Evolutionary conservation across 2,329 filamentous ascomycete genomes (phyloP), one percentile per base, ranked within the genome.

Genomic region (Beauveria asiatica): DNA sequence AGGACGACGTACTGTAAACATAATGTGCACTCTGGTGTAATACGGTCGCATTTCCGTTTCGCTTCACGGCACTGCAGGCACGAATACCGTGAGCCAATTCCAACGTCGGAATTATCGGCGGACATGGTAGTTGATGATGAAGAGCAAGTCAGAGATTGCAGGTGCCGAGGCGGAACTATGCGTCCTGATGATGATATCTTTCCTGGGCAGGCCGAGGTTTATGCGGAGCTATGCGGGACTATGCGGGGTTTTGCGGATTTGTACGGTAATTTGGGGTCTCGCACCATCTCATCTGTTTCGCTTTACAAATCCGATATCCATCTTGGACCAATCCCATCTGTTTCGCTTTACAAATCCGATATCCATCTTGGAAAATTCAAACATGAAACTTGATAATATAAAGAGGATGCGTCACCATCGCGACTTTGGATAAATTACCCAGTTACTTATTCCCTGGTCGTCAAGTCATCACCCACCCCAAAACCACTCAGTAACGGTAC

Each of bases 21-120:
- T 11, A 59, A 41, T 8, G 57, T 53, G 19, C 57, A 59, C 13
- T 59, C 39, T n/a, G 57, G 57, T 5, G 48, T 46, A 23, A 37
- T 30, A 3, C 57, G 57, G 25, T 59, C 57, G 48, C 57, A 59
- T 52, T 52, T 52, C 11, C 57, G 48, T 25, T 59, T 59, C 4
- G 57, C 37, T 10, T 59, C 57, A 19, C 57, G 57, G 16, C 57
- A 59, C 27, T 37, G 45, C 9, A 59, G 13, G 13, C 57, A 59
- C 4, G 57, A 52, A 19, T 59, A 59, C 13, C 46, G 37, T 16
- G 57, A 42, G 37, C 10, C 27, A 4, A 16, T 1, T 17, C 23
- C 23, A 13, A 37, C 56, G 7, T 51, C 25, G 17, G 46, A 33
- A 42, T 21, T 23, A 27, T 23, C 13, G 16, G 30, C 21, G 21